Evolutionary conservation across 2,329 filamentous ascomycete species (phyloP), one percentile per base, ranked within the genome.

Genomic region (Harringtonia aguacate): DNA sequence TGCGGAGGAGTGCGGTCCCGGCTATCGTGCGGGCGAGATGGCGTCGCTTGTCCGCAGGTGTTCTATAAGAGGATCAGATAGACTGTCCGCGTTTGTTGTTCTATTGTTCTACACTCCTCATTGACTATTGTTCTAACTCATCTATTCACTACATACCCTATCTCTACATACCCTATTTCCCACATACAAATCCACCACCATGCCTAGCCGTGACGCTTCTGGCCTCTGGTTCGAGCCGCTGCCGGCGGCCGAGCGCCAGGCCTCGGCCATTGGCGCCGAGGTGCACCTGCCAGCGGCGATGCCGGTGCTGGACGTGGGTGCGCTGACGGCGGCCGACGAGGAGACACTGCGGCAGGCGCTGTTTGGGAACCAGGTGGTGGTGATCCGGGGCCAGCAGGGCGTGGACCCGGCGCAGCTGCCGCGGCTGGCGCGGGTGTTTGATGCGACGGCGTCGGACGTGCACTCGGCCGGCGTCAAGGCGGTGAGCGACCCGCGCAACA

Each of bases 391-490:
- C 33, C 49, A 50, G 41, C 13, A 27, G 14, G 49, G 47, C 27
- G 10, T 50, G 7, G 47, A 49, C 21, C 45, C 49, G 0, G 34
- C 14, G 2, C 17, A 22, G 8, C 36, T 50, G 33, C 49, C 49
- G 3, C 35, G 34, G n/a, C 43, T 50, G 9, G 43, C 46, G 2
- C 41, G 43, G 21, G 17, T 50, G 13, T 50, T 50, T 28, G 49
- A 50, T 33, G 24, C 49, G 2, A 44, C 45, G 1, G 43, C 49
- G 1, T 47, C 44, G 8, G 47, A 50, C 39, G 31, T 44, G 5
- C 49, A 49, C 45, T 50, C 49, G 15, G 48, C 46, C 15, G 48
- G 48, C 21, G 41, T 41, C 4, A 46, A 46, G 40, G 48, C 46
- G 8, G 48, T 50, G 14, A 50, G 44, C 38, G 47, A 50, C 36